phyloP scores from a whole-genome alignment of 2,329 filamentous ascomycete species.

The Didymellaceae sp. region DNA sequence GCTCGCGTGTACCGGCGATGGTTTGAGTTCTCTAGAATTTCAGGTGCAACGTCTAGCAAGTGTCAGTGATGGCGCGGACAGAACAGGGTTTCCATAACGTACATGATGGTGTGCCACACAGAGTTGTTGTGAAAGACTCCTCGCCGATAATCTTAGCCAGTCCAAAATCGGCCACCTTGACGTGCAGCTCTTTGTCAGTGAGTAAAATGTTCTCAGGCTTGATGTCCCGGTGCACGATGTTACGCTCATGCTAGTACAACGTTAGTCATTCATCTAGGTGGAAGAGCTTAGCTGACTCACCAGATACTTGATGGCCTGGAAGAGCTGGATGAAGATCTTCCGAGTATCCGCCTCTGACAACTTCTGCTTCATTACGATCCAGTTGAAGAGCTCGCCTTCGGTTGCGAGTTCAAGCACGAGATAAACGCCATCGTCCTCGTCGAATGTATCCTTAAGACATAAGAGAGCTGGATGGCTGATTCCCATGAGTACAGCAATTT shows the following conservation, averaged over 20 bases:
- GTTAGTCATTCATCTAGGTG: conserved; percentile 33
- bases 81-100: conserved; percentile 20
- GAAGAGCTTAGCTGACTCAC: conserved; percentile 58
- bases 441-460: conserved; percentile 93
- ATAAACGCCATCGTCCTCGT: conserved; percentile 89
- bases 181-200: conserved; percentile 79
- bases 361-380: conserved; percentile 89
- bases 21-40: conserved; percentile 83
- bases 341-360: conserved; percentile 83
- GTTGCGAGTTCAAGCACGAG: conserved; percentile 88
- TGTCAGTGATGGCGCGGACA: conserved; percentile 23
- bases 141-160: conserved; percentile 98
- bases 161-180: conserved; percentile 96
- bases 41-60: conserved; percentile 79
- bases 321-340: conserved; percentile 87
- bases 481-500: conserved; percentile 96
- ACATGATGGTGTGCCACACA: conserved; percentile 95
- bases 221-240: conserved; percentile 96
- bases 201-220: conserved; percentile 97
- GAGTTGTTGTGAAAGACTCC: conserved; percentile 94
- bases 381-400: conserved; percentile 95
- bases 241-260: conserved; percentile 80
- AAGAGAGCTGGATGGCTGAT: conserved; percentile 93
- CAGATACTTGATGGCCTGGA: conserved; percentile 93
- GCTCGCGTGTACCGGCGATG: conserved; percentile 91